These are phyloP conservation scores for Tolypocladium album DNA, from an alignment of 2,329 filamentous ascomycete species.

Conservation along the genomic window DNA sequence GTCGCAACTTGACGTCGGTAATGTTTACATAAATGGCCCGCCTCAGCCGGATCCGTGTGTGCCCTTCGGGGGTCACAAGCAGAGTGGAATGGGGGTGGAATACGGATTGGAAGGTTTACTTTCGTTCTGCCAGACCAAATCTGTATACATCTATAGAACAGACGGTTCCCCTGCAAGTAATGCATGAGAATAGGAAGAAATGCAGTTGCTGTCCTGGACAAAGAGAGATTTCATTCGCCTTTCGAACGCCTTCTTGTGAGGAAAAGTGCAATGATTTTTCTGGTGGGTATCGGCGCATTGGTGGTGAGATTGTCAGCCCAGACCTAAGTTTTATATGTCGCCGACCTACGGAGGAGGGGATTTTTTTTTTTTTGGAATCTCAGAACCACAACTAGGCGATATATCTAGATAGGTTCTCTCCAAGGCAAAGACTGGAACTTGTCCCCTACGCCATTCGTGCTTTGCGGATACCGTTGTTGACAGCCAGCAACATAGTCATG, in stretches of 20 bases:
- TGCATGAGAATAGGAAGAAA: too few relatives aligned
- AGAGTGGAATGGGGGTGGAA: conserved; percentile 8
- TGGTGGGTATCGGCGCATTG: neutral
- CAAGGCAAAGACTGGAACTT: neutral
- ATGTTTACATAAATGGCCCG: conserved; percentile 43
- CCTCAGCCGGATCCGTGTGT: conserved; percentile 1
- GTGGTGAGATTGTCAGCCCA: neutral
- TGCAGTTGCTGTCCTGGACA: too few relatives aligned
- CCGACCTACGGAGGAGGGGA: neutral
- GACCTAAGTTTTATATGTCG: neutral
- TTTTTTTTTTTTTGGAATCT: too few relatives aligned
- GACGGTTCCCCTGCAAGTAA: neutral
- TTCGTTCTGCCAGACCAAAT: conserved; percentile 1
- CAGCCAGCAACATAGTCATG: neutral
- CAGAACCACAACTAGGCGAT: too few relatives aligned
- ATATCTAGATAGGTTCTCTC: too few relatives aligned
- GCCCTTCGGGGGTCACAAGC: conserved; percentile 8
- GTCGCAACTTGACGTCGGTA: conserved; percentile 40
- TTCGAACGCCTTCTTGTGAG: too few relatives aligned
- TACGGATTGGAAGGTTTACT: conserved; percentile 4
- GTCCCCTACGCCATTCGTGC: too few relatives aligned
- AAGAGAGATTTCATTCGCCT: too few relatives aligned
- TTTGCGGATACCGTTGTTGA: too few relatives aligned
- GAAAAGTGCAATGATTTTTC: neutral
- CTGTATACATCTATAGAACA: neutral